These are phyloP conservation scores for Camellia sinensis DNA, from an alignment of 148 eudicot species.

Conservation along the genomic window DNA sequence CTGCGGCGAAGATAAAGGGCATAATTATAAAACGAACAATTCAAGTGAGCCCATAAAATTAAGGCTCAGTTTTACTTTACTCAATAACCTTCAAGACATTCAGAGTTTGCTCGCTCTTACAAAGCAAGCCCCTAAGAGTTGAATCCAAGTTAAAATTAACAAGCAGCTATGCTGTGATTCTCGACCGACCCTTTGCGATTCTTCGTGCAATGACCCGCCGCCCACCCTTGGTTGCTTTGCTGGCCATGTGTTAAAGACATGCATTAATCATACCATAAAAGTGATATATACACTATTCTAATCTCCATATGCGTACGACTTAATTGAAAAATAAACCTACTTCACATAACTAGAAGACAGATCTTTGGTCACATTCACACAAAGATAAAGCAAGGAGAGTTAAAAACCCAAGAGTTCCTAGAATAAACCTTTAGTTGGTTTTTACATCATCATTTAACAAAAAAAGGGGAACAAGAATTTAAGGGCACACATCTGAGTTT, in stretches of 20 bases:
- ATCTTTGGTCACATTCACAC: not conserved
- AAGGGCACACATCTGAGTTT: not conserved
- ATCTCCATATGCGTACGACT: not conserved
- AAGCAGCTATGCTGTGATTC: slow-evolving; percentile 68
- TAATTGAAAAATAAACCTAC: not conserved
- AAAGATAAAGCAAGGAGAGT: not conserved
- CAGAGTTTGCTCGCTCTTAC: not conserved
- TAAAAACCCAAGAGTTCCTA: not conserved
- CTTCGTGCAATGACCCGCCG: slow-evolving; percentile 87
- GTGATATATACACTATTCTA: not conserved
- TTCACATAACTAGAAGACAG: not conserved
- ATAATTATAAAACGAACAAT: not conserved
- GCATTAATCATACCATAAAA: slow-evolving; percentile 10
- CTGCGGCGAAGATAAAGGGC: not conserved
- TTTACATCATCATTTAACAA: not conserved
- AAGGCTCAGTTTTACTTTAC: not conserved
- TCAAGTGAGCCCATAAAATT: not conserved
- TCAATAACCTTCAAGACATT: not conserved
- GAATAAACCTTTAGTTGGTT: not conserved
- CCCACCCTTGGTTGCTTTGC: slow-evolving; percentile 92
- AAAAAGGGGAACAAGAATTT: not conserved
- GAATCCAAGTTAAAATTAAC: not conserved
- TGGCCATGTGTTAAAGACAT: slow-evolving; percentile 31
- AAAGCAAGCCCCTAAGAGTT: not conserved
- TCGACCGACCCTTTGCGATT: slow-evolving; percentile 84